Evolutionary conservation across 2,329 filamentous ascomycete genomes (phyloP), one percentile per base, ranked within the genome.

Genomic region (Penicillium frequentans): DNA sequence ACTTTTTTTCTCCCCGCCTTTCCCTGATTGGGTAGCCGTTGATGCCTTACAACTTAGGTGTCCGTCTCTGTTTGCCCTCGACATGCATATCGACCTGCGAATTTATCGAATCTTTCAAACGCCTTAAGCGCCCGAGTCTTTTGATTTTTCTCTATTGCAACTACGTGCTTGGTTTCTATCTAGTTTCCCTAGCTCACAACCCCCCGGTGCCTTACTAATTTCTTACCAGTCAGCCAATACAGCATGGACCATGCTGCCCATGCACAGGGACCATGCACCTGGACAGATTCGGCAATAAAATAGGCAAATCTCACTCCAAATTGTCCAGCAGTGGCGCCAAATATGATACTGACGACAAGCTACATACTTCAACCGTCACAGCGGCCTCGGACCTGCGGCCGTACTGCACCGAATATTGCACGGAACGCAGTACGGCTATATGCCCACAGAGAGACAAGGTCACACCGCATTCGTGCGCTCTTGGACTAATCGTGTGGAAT

Each of bases 1-100:
- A 66, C 59, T 64, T 66, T 67, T 66, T 66, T 61, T 57, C 62
- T 45, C 50, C 50, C 64, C 64, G 63, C 60, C 58, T 59, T 66
- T 64, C 47, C 64, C 60, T 45, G 26, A 59, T 65, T 43, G 23
- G 60, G 57, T n/a, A 54, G 31, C 46, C 14, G 19, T 29, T 11
- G 0, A 0, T 55, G 54, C 57, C 59, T 59, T 6, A 7, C 0
- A 21, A 11, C 5, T 29, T 5, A 49, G 59, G 60, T 53, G 44
- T 7, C 19, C n/a, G 23, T 27, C 14, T 26, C 16, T 26, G 37
- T 52, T 31, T 42, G n/a, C 49, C 42, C 23, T 51, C 19, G 16
- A 47, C 16, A 39, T 19, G 8, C n/a, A 19, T 11, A 10, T 39
- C n/a, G n/a, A 19, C n/a, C 9, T 39, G 13, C 35, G 35, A n/a